phyloP scores from a whole-genome alignment of 1,139 yeast genomes.

The Taphrina deformans region DNA sequence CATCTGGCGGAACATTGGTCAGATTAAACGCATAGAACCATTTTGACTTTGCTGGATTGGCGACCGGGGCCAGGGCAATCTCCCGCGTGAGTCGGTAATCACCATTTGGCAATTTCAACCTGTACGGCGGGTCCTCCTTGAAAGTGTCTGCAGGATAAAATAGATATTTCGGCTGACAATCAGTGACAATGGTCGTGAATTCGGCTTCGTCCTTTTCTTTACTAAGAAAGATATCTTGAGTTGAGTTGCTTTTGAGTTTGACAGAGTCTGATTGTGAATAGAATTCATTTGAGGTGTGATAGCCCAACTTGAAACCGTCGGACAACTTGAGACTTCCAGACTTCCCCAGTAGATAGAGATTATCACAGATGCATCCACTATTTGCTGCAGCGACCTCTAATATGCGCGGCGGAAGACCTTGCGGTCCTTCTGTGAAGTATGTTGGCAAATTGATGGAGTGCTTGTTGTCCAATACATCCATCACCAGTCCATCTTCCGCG shows the following conservation, averaged over 20 bases:
- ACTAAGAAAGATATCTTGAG: background rate
- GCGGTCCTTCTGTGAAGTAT: conserved; percentile 33
- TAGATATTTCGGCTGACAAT: conserved; percentile 7
- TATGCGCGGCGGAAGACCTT: conserved; percentile 23
- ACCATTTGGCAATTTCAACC: background rate
- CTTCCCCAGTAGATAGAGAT: conserved; percentile 33
- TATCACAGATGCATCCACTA: conserved; percentile 33
- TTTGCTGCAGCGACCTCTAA: conserved; percentile 7
- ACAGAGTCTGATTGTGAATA: background rate
- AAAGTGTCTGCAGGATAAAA: conserved; percentile 37
- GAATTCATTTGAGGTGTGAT: conserved; percentile 21
- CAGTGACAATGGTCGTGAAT: conserved; percentile 17
- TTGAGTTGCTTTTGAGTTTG: background rate
- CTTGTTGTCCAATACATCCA: conserved; percentile 9
- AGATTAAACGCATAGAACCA: conserved; percentile 76
- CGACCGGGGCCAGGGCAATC: conserved; percentile 63
- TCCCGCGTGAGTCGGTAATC: conserved; percentile 54
- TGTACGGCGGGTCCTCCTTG: conserved; percentile 38
- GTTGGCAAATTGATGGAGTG: conserved; percentile 22
- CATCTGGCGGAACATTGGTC: conserved; percentile 34
- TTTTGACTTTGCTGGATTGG: conserved; percentile 51
- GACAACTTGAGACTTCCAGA: conserved; percentile 27
- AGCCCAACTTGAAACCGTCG: conserved; percentile 25
- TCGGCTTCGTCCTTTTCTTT: background rate
- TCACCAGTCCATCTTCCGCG: background rate